phyloP scores from a whole-genome alignment of 805 yeast genomes.

The Monosporozyma aerobia region DNA sequence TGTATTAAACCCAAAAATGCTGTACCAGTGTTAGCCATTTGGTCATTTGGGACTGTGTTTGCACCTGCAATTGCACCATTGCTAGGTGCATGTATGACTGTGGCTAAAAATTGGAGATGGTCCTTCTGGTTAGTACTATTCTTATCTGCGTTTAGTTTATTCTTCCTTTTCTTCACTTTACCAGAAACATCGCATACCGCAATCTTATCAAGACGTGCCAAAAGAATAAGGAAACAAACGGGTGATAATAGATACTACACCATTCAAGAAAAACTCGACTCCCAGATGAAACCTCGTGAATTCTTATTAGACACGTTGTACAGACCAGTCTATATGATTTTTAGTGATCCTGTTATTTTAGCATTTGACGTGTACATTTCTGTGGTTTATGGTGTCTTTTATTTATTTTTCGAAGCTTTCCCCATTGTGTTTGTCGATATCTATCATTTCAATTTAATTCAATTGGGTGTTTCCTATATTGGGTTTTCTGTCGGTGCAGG shows the following conservation, averaged over 20 bases:
- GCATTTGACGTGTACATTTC: background rate
- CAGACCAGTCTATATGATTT: background rate
- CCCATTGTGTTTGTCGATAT: background rate
- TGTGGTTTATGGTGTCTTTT: background rate
- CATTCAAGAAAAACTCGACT: background rate
- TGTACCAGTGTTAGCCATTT: background rate
- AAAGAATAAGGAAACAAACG: background rate
- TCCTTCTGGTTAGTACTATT: background rate
- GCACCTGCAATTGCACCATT: background rate
- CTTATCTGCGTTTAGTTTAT: background rate
- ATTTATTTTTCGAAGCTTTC: background rate
- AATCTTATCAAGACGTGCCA: background rate
- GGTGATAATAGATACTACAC: background rate
- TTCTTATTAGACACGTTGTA: background rate
- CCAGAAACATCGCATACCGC: background rate
- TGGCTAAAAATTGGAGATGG: background rate
- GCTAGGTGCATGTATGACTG: background rate
- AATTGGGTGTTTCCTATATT: background rate
- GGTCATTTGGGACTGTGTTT: background rate
- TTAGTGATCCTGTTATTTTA: background rate
- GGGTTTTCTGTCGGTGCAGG: background rate
- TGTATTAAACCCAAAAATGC: constrained; percentile 17
- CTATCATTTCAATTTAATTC: background rate
- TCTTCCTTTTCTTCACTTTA: background rate
- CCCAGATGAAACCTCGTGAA: background rate